A percentile compares a stretch with the other conserved stretches of the same genome.
Evolutionary conservation across 2,329 filamentous ascomycete species (phyloP).

Genomic region (Penicillium paneum): DNA sequence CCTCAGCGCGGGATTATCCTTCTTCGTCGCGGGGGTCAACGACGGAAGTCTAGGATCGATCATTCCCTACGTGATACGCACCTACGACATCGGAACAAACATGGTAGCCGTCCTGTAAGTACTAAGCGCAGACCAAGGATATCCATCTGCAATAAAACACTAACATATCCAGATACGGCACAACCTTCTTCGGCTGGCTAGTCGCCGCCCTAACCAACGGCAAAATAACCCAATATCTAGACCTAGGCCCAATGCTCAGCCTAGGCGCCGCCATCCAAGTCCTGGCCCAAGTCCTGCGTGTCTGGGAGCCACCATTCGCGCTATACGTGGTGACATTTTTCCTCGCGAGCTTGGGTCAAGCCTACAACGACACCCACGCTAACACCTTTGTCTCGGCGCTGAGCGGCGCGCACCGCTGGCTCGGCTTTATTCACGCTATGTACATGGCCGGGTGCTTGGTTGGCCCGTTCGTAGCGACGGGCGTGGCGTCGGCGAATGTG

Average conservation of each 20-base stretch:
- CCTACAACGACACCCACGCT: slow-evolving; percentile 61
- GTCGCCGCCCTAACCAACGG: slow-evolving; percentile 55
- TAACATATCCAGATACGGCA: slow-evolving; percentile 46
- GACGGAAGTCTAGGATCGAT: slow-evolving; percentile 63
- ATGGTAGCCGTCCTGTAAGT: slow-evolving; percentile 51
- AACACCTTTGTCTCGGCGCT: slow-evolving; percentile 59
- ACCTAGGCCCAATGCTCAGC: slow-evolving; percentile 56
- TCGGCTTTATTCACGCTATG: slow-evolving; percentile 63
- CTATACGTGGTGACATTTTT: slow-evolving; percentile 59
- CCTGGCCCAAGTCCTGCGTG: slow-evolving; percentile 47
- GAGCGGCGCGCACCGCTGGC: slow-evolving; percentile 56
- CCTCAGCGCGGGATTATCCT: slow-evolving; percentile 57
- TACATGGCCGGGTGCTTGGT: slow-evolving; percentile 57
- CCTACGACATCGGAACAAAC: slow-evolving; percentile 54
- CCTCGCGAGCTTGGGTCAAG: slow-evolving; percentile 58
- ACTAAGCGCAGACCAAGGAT: not conserved
- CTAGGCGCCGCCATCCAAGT: slow-evolving; percentile 56
- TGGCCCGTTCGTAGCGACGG: slow-evolving; percentile 55
- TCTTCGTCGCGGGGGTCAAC: slow-evolving; percentile 64
- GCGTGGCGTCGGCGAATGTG: slow-evolving; percentile 44
- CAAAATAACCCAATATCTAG: slow-evolving; percentile 49
- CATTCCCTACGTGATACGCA: slow-evolving; percentile 60
- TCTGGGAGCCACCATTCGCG: slow-evolving; percentile 56
- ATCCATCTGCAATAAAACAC: not conserved
- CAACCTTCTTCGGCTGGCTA: slow-evolving; percentile 60